Conservation (phyloP, 257 asterid species). For the Salvia miltiorrhiza region DNA sequence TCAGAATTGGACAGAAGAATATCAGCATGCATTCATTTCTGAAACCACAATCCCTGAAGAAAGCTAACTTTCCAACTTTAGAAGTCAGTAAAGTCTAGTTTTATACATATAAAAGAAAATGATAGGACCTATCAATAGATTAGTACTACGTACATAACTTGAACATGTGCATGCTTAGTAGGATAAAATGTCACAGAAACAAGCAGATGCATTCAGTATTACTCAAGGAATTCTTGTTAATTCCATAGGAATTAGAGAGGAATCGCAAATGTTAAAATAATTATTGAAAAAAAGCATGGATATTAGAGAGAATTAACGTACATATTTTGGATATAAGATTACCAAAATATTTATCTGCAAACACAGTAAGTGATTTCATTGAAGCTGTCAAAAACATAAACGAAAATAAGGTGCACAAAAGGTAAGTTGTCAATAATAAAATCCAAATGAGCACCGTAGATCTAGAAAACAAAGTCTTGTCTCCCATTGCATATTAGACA, state of each 20-base stretch:
- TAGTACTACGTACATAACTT: background rate
- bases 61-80: background rate
- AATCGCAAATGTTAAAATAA: background rate
- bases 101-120: background rate
- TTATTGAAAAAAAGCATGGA: background rate
- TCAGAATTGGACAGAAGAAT: background rate
- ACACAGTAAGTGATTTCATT: background rate
- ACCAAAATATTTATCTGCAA: background rate
- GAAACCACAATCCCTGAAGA: background rate
- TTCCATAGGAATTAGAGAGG: background rate
- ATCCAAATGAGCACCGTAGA: background rate
- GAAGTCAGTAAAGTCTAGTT: background rate
- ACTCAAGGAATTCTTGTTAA: background rate
- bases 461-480: background rate
- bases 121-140: background rate
- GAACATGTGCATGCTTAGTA: background rate
- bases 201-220: background rate
- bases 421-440: slow-evolving; percentile 3
- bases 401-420: background rate
- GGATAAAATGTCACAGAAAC: background rate
- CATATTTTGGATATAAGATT: background rate
- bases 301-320: background rate
- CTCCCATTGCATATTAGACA: background rate
- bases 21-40: background rate
- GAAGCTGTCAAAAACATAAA: background rate